phyloP scores from a whole-genome alignment of 768 basidiomycete species.

The Kwoniella newhampshirensis region DNA sequence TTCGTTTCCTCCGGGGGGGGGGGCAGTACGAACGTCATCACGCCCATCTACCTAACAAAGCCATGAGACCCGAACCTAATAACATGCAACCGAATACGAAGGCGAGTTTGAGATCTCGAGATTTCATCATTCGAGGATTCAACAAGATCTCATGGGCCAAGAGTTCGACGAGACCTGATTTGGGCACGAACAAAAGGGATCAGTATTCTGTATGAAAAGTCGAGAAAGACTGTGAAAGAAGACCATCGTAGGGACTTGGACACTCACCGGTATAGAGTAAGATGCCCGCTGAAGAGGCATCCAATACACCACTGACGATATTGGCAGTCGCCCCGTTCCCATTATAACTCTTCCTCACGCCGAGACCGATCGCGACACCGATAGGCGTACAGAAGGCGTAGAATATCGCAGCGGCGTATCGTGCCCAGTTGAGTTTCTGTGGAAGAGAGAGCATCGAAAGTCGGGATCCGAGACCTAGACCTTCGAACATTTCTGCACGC shows the following conservation, averaged over 20 bases:
- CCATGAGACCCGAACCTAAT: slow-evolving; percentile 84
- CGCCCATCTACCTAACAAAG: slow-evolving; percentile 85
- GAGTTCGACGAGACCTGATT: slow-evolving; percentile 57
- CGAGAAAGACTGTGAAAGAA: slow-evolving; percentile 77
- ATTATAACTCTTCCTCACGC: slow-evolving; percentile 68
- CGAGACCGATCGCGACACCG: slow-evolving; percentile 76
- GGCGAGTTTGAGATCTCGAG: slow-evolving; percentile 63
- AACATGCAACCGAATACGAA: slow-evolving; percentile 77
- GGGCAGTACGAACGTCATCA: too few relatives aligned
- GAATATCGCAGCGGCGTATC: slow-evolving; percentile 42
- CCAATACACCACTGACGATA: slow-evolving; percentile 80
- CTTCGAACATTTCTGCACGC: slow-evolving; percentile 80
- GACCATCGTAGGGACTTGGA: background rate
- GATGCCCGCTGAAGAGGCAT: slow-evolving; percentile 82
- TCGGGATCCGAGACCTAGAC: slow-evolving; percentile 86
- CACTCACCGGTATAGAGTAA: slow-evolving; percentile 58
- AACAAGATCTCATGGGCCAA: slow-evolving; percentile 94
- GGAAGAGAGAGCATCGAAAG: slow-evolving; percentile 68
- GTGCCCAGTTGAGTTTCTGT: slow-evolving; percentile 28
- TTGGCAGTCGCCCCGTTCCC: slow-evolving; percentile 71
- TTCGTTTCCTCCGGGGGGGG: too few relatives aligned
- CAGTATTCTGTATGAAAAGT: slow-evolving; percentile 53
- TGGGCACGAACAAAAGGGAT: background rate
- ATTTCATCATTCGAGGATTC: slow-evolving; percentile 78
- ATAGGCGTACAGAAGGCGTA: slow-evolving; percentile 60